Evolutionary conservation across 331 rosid genomes (phyloP).

Genomic region (Malus hybrid): DNA sequence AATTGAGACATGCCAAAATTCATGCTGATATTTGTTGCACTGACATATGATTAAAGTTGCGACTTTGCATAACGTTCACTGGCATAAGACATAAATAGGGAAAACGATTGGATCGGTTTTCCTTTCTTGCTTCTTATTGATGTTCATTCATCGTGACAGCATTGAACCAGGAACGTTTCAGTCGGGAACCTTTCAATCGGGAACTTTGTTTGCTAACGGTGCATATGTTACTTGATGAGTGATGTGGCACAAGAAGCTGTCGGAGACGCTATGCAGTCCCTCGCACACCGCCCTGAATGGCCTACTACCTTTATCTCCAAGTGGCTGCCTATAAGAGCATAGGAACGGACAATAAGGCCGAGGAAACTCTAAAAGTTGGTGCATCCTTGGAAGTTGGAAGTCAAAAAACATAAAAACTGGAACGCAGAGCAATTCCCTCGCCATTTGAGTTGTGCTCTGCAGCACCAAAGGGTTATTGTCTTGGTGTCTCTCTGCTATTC

Average conservation of each 20-base stretch:
- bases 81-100: no score
- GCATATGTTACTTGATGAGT: constrained; percentile 74
- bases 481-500: constrained; percentile 1
- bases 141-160: constrained; percentile 69
- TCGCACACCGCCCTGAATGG: constrained; percentile 59
- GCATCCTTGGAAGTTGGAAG: constrained; percentile 39
- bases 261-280: constrained; percentile 86
- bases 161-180: constrained; percentile 42
- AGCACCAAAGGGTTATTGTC: neutral
- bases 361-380: constrained; percentile 70
- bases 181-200: neutral
- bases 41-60: neutral
- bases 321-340: constrained; percentile 70
- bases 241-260: constrained; percentile 86
- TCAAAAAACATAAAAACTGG: constrained; percentile 31
- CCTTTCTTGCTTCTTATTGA: constrained; percentile 17
- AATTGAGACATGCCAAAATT: neutral
- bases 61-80: neutral
- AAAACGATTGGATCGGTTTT: neutral
- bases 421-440: constrained; percentile 2
- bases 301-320: constrained; percentile 80
- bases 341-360: constrained; percentile 80
- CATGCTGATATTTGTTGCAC: neutral
- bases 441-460: neutral
- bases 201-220: constrained; percentile 62